Conservation (phyloP, 2,329 filamentous ascomycete species). For the Ustilaginoidea virens region DNA sequence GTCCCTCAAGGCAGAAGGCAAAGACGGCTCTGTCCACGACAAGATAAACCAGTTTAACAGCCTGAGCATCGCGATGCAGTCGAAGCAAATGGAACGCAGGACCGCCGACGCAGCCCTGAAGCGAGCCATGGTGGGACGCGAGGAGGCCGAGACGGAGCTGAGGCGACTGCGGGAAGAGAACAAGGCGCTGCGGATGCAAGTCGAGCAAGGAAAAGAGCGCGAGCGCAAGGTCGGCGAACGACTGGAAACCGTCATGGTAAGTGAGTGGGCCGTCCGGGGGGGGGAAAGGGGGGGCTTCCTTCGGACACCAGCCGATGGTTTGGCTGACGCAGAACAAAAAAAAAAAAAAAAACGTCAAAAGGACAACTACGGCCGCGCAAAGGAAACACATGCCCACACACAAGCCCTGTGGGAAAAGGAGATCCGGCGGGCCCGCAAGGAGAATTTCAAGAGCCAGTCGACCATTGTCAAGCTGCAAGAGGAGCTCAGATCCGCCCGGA, state of each 20-base stretch:
- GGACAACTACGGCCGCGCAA: slow-evolving; percentile 56
- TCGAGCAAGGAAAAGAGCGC: slow-evolving; percentile 50
- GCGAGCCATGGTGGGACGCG: slow-evolving; percentile 50
- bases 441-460: slow-evolving; percentile 62
- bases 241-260: slow-evolving; percentile 53
- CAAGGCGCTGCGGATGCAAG: slow-evolving; percentile 35
- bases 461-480: slow-evolving; percentile 56
- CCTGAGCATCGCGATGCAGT: slow-evolving; percentile 44
- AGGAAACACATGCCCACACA: slow-evolving; percentile 52
- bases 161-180: slow-evolving; percentile 47
- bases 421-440: slow-evolving; percentile 52
- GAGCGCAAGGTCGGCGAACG: slow-evolving; percentile 52
- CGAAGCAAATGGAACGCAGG: slow-evolving; percentile 47
- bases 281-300: too few species aligned
- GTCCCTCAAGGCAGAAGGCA: slow-evolving; percentile 21
- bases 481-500: slow-evolving; percentile 49
- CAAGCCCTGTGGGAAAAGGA: slow-evolving; percentile 60
- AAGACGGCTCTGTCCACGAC: slow-evolving; percentile 48
- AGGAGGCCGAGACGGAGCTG: slow-evolving; percentile 58
- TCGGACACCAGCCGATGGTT: too few species aligned
- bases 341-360: too few species aligned
- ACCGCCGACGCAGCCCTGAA: slow-evolving; percentile 50
- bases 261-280: too few species aligned
- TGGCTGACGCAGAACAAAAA: too few species aligned
- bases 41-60: slow-evolving; percentile 61